Percentiles rank a stretch among this genome's conserved stretches.
Conservation (phyloP, 192 early-diverging fungal genomes). For the Allomyces macrogynus region DNA sequence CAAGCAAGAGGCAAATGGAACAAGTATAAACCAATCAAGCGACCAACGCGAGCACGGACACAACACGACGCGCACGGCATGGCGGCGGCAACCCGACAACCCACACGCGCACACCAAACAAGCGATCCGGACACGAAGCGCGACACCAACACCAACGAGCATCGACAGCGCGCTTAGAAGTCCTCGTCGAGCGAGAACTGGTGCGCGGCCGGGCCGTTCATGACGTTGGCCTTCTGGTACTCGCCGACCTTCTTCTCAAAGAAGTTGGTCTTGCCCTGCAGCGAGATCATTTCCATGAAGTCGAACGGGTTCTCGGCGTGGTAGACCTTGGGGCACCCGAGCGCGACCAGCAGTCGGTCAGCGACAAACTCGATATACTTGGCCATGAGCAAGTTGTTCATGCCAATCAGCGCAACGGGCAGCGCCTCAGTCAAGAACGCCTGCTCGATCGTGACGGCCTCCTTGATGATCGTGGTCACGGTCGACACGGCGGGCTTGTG, state of each 20-base stretch:
- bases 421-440: conserved; percentile 87
- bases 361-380: conserved; percentile 99
- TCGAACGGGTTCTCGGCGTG: conserved; percentile 83
- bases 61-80: too few species aligned
- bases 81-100: too few species aligned
- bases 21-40: too few species aligned
- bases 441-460: conserved; percentile 86
- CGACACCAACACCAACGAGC: too few species aligned
- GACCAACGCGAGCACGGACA: too few species aligned
- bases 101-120: too few species aligned
- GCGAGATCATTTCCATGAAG: conserved; percentile 96
- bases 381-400: conserved; percentile 87
- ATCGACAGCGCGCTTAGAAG: conserved; percentile 23
- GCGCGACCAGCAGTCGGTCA: conserved; percentile 73
- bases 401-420: conserved; percentile 82
- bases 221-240: conserved; percentile 84
- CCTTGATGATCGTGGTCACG: conserved; percentile 50
- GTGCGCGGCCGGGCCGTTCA: conserved; percentile 35
- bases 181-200: conserved; percentile 62
- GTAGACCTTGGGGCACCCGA: conserved; percentile 72
- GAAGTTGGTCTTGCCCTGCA: conserved; percentile 98
- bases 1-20: too few species aligned
- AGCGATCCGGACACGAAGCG: too few species aligned
- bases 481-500: conserved; percentile 44
- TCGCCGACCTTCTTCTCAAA: conserved; percentile 94